These are phyloP conservation scores for Lyophyllum decastes DNA, from an alignment of 768 basidiomycete species.

Conservation along the genomic window DNA sequence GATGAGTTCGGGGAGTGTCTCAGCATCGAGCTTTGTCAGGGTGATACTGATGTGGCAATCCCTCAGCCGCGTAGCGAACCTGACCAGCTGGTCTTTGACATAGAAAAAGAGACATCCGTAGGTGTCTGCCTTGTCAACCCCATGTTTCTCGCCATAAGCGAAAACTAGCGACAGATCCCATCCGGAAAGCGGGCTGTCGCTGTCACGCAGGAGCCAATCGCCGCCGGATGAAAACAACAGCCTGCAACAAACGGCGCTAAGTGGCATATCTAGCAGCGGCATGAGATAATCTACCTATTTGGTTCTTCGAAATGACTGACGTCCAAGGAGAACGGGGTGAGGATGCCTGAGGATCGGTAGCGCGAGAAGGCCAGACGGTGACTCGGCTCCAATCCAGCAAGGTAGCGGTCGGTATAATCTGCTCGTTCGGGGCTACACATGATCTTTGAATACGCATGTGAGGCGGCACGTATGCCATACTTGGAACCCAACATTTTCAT, in stretches of 20 bases:
- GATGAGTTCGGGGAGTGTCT: constrained; percentile 30
- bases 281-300: constrained; percentile 24
- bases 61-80: constrained; percentile 29
- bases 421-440: constrained; percentile 33
- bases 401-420: constrained; percentile 40
- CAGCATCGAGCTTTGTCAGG: constrained; percentile 34
- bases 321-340: constrained; percentile 29
- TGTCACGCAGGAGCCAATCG: constrained; percentile 38
- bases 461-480: constrained; percentile 22
- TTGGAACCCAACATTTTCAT: constrained; percentile 26
- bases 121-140: constrained; percentile 26
- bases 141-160: constrained; percentile 28
- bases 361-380: constrained; percentile 32
- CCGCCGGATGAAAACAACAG: constrained; percentile 40
- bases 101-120: constrained; percentile 36
- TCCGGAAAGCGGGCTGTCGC: constrained; percentile 37
- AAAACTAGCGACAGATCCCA: constrained; percentile 41
- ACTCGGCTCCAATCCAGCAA: constrained; percentile 33
- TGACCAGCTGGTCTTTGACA: constrained; percentile 29
- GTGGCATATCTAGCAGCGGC: not conserved
- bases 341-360: constrained; percentile 28
- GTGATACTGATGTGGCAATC: constrained; percentile 28
- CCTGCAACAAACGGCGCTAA: constrained; percentile 11
- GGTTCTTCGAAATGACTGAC: constrained; percentile 28
- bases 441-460: constrained; percentile 25